Evolutionary conservation across 1,139 yeast genomes (phyloP), one percentile per base, ranked within the genome.

Genomic region (Scheffersomyces stambukii): DNA sequence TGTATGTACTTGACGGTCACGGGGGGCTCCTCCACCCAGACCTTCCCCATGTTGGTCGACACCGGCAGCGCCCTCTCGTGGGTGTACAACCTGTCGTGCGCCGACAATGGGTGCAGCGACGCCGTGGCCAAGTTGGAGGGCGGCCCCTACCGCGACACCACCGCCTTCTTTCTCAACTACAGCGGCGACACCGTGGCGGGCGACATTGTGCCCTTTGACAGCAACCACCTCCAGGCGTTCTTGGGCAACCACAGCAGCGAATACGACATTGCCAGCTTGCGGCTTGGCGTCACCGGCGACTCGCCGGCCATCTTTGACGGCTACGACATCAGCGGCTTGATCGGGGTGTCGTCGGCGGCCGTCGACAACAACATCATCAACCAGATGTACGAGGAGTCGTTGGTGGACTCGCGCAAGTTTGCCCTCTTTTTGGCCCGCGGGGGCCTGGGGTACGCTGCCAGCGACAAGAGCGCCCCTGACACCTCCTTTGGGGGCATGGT

Each of bases 61-160:
- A 78, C 86, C 0, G 85, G 83, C 2, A 75, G 81, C 20, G 75
- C 78, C 21, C 70, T 76, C 36, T 51, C 78, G 2, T 79, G 86
- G 86, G 64, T 79, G 3, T 77, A 75, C 45, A 76, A 76, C 28
- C 48, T 60, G 2, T 54, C 67, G 27, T 78, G 85, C 53, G 50
- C 56, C 1, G 61, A 65, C 18, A 37, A 46, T 9, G 63, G 75
- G 1, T 78, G 85, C 46, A 32, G 50, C 3, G 45, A 52, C 21
- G 13, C 36, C 11, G 39, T 50, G 6, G 31, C 35, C 21, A 53
- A 46, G 31, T 54, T 56, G 23, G n/a, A n/a, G n/a, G n/a, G n/a
- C n/a, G 32, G 53, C 23, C 42, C 52, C 5, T 27, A 51, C 3
- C 36, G 49, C 1, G 21, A 38, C 4, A 23, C 31, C 0, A 30